Evolutionary conservation across 1,139 yeast species (phyloP).

Genomic region (Spathaspora sp.): DNA sequence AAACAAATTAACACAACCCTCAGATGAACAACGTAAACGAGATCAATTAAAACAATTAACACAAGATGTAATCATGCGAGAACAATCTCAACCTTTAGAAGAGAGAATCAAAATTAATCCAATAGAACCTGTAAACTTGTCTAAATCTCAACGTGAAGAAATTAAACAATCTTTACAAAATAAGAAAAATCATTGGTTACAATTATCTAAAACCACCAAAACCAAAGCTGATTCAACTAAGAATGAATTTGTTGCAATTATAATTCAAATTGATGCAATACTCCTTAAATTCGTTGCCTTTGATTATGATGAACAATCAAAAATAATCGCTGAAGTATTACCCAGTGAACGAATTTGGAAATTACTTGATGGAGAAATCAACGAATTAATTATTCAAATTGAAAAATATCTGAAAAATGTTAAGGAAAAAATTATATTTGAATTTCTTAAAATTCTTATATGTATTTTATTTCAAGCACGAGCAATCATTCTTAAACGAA

Average conservation of each 20-base stretch:
- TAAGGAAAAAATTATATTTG: conserved; percentile 21
- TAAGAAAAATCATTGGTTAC: conserved; percentile 31
- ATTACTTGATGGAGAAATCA: conserved; percentile 26
- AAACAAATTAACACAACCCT: conserved; percentile 8
- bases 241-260: conserved; percentile 22
- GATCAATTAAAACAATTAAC: conserved; percentile 21
- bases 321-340: conserved; percentile 22
- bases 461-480: conserved; percentile 32
- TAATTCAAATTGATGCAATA: conserved; percentile 34
- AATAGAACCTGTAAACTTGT: background rate
- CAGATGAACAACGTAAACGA: conserved; percentile 15
- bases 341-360: conserved; percentile 41
- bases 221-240: conserved; percentile 22
- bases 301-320: conserved; percentile 37
- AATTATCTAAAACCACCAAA: conserved; percentile 28
- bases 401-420: conserved; percentile 14
- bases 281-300: conserved; percentile 30
- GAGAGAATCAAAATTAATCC: conserved; percentile 8
- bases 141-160: conserved; percentile 19
- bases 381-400: conserved; percentile 22
- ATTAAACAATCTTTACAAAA: conserved; percentile 16
- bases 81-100: conserved; percentile 13
- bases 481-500: conserved; percentile 30
- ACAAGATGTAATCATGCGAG: conserved; percentile 20
- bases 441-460: conserved; percentile 26